Evolutionary conservation across 257 asterid genomes (phyloP).

Genomic region (Anisodus acutangulus): DNA sequence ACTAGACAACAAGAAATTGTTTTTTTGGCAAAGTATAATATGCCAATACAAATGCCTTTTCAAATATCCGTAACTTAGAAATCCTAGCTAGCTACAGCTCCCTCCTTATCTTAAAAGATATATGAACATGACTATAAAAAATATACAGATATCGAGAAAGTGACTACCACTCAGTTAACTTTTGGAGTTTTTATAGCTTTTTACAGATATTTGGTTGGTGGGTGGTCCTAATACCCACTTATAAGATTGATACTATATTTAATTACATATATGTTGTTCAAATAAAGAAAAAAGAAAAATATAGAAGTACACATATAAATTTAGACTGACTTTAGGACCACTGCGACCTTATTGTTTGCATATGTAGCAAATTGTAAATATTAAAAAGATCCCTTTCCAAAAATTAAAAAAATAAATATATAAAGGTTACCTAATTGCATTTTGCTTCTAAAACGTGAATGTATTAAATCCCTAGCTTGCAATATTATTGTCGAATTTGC

Average conservation of each 20-base stretch:
- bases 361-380: not conserved
- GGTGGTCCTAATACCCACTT: constrained; percentile 49
- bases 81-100: constrained; percentile 30
- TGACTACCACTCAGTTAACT: constrained; percentile 47
- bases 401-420: not conserved
- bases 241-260: constrained; percentile 16
- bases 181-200: constrained; percentile 41
- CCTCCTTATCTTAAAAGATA: constrained; percentile 34
- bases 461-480: not conserved
- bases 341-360: not conserved
- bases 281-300: not conserved
- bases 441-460: not conserved
- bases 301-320: not conserved
- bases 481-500: not conserved
- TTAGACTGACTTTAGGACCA: not conserved
- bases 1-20: constrained; percentile 45
- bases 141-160: constrained; percentile 42
- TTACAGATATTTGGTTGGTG: constrained; percentile 28
- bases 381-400: not conserved
- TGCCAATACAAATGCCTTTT: constrained; percentile 25
- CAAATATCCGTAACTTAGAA: constrained; percentile 17
- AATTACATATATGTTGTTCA: not conserved
- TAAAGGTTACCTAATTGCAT: not conserved
- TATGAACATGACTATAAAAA: constrained; percentile 1
- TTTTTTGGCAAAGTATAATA: constrained; percentile 35